phyloP scores from a whole-genome alignment of 129 eudicot genomes.

The Cynara cardunculus region DNA sequence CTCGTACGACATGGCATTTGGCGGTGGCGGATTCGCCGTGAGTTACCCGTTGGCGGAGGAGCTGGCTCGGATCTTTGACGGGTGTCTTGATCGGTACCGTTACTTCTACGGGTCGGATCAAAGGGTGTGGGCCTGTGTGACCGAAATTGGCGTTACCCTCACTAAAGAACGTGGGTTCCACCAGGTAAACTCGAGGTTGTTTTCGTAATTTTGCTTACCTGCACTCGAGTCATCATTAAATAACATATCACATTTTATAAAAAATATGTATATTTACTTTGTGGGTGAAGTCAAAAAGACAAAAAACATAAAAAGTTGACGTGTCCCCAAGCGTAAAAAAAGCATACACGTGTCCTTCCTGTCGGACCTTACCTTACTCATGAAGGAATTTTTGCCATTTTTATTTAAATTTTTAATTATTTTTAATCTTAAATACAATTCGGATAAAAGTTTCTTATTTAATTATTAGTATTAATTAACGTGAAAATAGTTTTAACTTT shows the following conservation, averaged over 20 bases:
- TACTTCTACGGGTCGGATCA: conserved; percentile 89
- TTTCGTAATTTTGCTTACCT: conserved; percentile 2
- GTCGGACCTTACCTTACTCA: conserved; percentile 6
- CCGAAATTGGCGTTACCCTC: conserved; percentile 71
- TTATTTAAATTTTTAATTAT: too few relatives aligned
- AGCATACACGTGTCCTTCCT: conserved; percentile 18
- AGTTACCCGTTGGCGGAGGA: conserved; percentile 72
- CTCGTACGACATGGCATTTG: conserved; percentile 83
- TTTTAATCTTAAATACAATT: too few relatives aligned
- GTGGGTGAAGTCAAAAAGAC: not conserved
- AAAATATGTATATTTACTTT: not conserved
- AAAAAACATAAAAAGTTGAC: not conserved
- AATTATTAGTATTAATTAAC: too few relatives aligned
- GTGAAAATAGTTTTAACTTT: too few relatives aligned
- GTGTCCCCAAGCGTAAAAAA: not conserved
- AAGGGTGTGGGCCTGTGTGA: conserved; percentile 81
- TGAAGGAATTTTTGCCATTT: conserved; percentile 4
- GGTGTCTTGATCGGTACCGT: conserved; percentile 66
- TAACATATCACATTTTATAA: not conserved
- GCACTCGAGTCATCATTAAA: not conserved
- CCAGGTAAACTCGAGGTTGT: conserved; percentile 53
- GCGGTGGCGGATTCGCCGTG: conserved; percentile 91
- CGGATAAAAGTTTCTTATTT: too few relatives aligned
- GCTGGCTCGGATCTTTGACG: conserved; percentile 54
- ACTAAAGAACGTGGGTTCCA: conserved; percentile 77